A percentile compares a stretch with the other conserved stretches of the same genome.
phyloP scores from a whole-genome alignment of 257 asterid genomes.

The Salvia miltiorrhiza region DNA sequence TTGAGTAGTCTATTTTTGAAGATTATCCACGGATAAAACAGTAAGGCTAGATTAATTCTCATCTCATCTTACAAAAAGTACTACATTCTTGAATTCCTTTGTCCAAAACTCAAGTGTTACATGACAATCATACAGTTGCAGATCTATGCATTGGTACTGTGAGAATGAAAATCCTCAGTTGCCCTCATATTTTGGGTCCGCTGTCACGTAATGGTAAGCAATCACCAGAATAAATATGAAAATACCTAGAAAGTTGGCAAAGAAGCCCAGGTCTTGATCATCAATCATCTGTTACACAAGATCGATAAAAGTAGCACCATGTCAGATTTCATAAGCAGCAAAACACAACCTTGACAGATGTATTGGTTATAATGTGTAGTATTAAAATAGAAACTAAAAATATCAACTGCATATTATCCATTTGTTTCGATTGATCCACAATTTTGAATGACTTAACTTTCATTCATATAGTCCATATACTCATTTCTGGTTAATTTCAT shows the following conservation, averaged over 20 bases:
- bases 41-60: slow-evolving; percentile 20
- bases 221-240: slow-evolving; percentile 78
- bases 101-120: slow-evolving; percentile 25
- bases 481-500: neutral
- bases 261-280: slow-evolving; percentile 93
- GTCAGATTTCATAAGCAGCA: neutral
- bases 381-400: too few relatives aligned
- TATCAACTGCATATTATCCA: neutral
- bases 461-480: neutral
- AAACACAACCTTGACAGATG: neutral
- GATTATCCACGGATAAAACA: slow-evolving; percentile 27
- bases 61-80: slow-evolving; percentile 26
- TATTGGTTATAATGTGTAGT: too few relatives aligned
- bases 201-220: slow-evolving; percentile 90
- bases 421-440: neutral
- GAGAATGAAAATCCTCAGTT: slow-evolving; percentile 42
- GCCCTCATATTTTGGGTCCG: slow-evolving; percentile 89
- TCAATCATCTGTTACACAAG: slow-evolving; percentile 75
- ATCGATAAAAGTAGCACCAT: slow-evolving; percentile 1
- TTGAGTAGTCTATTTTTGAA: slow-evolving; percentile 7
- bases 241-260: slow-evolving; percentile 95
- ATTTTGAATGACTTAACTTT: neutral
- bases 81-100: slow-evolving; percentile 23
- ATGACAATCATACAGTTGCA: slow-evolving; percentile 16
- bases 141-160: slow-evolving; percentile 15